phyloP scores from a whole-genome alignment of 768 basidiomycete genomes.

The Coprinopsis strossmayeri region DNA sequence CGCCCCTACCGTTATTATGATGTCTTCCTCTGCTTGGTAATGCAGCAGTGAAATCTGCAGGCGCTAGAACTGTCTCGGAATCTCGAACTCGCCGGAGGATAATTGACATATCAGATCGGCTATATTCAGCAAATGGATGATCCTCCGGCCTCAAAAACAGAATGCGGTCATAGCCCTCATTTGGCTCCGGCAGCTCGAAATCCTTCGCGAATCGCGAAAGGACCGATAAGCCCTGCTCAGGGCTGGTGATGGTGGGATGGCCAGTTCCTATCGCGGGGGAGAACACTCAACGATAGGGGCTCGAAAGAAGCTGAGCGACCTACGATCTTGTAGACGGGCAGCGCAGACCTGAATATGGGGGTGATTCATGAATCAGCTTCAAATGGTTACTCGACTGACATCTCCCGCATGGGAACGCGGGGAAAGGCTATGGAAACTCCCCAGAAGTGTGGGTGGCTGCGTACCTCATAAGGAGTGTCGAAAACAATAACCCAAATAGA shows the following conservation, averaged over 20 bases:
- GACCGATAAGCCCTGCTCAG: conserved; percentile 52
- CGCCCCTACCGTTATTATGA: background rate
- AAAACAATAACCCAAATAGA: conserved; percentile 71
- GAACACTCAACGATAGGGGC: background rate
- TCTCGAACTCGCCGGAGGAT: conserved; percentile 47
- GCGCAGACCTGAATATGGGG: conserved; percentile 48
- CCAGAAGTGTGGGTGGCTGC: too few relatives aligned
- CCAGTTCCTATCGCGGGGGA: conserved; percentile 41
- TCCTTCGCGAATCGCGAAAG: conserved; percentile 60
- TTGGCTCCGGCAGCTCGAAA: conserved; percentile 45
- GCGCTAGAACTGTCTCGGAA: conserved; percentile 28
- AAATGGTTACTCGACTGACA: too few relatives aligned
- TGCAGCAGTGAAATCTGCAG: conserved; percentile 1
- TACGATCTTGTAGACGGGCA: conserved; percentile 52
- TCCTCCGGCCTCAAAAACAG: conserved; percentile 37
- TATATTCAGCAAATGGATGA: conserved; percentile 38
- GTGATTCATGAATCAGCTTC: too few relatives aligned
- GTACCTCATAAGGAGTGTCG: conserved; percentile 70
- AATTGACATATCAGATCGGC: conserved; percentile 40
- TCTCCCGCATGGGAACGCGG: too few relatives aligned
- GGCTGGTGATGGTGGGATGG: conserved; percentile 71
- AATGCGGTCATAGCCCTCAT: conserved; percentile 66
- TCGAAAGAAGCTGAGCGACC: conserved; percentile 22
- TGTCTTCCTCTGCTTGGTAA: background rate
- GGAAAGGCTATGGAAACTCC: too few relatives aligned